phyloP scores from a whole-genome alignment of 768 basidiomycete species.

The Russula lepida region DNA sequence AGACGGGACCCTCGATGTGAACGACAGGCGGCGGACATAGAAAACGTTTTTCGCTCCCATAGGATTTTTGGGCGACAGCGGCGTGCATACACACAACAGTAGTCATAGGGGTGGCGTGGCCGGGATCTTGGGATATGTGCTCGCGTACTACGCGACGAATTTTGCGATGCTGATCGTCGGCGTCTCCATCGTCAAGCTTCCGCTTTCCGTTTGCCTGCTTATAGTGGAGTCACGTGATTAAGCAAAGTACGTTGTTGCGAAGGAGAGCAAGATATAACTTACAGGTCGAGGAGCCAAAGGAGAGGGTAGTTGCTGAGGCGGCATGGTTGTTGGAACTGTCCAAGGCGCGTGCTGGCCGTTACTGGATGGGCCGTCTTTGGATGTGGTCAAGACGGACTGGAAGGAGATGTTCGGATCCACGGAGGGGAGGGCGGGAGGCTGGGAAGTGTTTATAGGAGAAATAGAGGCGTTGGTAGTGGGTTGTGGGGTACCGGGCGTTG shows the following conservation, averaged over 20 bases:
- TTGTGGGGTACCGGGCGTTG: slow-evolving; percentile 25
- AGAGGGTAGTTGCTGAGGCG: slow-evolving; percentile 17
- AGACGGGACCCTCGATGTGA: slow-evolving; percentile 81
- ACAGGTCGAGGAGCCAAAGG: slow-evolving; percentile 14
- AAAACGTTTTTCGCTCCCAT: slow-evolving; percentile 91
- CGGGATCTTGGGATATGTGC: slow-evolving; percentile 67
- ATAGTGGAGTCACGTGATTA: slow-evolving; percentile 19
- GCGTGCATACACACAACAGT: slow-evolving; percentile 87
- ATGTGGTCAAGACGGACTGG: slow-evolving; percentile 24
- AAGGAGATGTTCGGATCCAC: slow-evolving; percentile 20
- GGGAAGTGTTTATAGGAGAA: slow-evolving; percentile 29
- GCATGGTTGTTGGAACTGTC: slow-evolving; percentile 10
- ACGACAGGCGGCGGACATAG: slow-evolving; percentile 91
- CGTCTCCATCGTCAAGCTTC: slow-evolving; percentile 57
- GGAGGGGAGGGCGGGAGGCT: slow-evolving; percentile 18
- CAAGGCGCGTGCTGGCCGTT: slow-evolving; percentile 23
- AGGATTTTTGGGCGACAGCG: slow-evolving; percentile 92
- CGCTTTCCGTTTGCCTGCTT: slow-evolving; percentile 48
- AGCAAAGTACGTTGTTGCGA: neutral
- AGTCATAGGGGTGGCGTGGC: slow-evolving; percentile 79
- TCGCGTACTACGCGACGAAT: slow-evolving; percentile 80
- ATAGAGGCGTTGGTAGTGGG: slow-evolving; percentile 26
- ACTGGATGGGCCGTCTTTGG: slow-evolving; percentile 14
- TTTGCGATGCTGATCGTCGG: slow-evolving; percentile 62
- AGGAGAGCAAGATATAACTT: slow-evolving; percentile 4